phyloP scores from a whole-genome alignment of 768 basidiomycete genomes.

The Polyporus arcularius region DNA sequence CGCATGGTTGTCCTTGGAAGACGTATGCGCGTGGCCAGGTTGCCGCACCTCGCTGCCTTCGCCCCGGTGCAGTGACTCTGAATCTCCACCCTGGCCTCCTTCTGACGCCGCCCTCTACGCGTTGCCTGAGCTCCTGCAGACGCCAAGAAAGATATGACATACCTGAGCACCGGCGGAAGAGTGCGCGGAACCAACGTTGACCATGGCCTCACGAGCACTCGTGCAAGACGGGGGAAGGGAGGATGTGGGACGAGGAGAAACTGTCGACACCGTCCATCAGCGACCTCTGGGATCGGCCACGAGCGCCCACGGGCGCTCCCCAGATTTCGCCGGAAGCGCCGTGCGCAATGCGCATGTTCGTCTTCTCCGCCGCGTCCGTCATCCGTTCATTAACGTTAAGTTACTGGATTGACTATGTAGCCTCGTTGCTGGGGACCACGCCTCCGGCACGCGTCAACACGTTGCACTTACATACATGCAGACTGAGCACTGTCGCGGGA shows the following conservation, averaged over 20 bases:
- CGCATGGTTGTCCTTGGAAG: not conserved
- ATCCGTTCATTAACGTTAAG: not conserved
- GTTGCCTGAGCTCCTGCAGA: not conserved
- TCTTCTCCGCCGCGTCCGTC: not conserved
- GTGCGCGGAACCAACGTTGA: conserved; percentile 8
- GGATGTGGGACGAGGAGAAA: not conserved
- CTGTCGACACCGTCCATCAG: conserved; percentile 3
- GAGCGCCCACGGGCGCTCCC: not conserved
- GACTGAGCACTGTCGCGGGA: too few relatives aligned
- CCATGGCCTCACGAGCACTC: conserved; percentile 20
- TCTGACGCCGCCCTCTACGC: conserved; percentile 14
- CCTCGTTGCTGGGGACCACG: not conserved
- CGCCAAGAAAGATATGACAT: not conserved
- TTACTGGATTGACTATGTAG: not conserved
- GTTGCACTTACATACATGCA: too few relatives aligned
- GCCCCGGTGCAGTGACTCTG: conserved; percentile 5
- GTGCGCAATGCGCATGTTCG: not conserved
- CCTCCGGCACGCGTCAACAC: not conserved
- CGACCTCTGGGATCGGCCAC: not conserved
- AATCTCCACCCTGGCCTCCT: conserved; percentile 10
- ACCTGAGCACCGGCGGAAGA: conserved; percentile 12
- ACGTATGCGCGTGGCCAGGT: not conserved
- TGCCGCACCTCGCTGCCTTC: not conserved
- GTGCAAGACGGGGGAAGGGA: not conserved
- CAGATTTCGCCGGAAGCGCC: too few relatives aligned